phyloP scores from a whole-genome alignment of 345 rosid species.

The Viola odorata region DNA sequence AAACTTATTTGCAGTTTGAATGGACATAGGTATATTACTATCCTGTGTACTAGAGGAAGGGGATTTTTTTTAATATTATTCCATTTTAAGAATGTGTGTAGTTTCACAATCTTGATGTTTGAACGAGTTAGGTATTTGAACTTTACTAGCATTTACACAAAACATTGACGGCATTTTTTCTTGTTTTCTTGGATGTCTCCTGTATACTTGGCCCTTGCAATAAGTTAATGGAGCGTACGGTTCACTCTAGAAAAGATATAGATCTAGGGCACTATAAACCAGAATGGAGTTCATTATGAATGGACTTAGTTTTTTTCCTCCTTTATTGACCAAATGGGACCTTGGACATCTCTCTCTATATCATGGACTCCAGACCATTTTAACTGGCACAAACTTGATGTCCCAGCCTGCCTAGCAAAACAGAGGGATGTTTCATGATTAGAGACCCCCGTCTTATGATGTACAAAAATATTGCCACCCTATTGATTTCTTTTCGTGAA shows the following conservation, averaged over 20 bases:
- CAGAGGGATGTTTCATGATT: background rate
- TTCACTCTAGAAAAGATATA: too few relatives aligned
- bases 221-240: too few relatives aligned
- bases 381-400: background rate
- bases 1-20: slow-evolving; percentile 77
- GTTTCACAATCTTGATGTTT: background rate
- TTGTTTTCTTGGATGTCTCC: background rate
- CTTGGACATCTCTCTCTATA: too few relatives aligned
- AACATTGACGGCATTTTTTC: background rate
- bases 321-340: too few relatives aligned
- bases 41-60: background rate
- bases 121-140: background rate
- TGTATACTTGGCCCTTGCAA: background rate
- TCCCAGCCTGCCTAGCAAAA: background rate
- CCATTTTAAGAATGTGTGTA: background rate
- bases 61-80: background rate
- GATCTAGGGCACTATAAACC: too few relatives aligned
- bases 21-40: slow-evolving; percentile 66
- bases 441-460: background rate
- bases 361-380: too few relatives aligned
- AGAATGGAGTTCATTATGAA: too few relatives aligned
- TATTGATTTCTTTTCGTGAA: slow-evolving; percentile 4
- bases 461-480: background rate
- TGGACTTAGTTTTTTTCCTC: too few relatives aligned
- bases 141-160: background rate